Conservation (phyloP, 257 asterid species). For the Lavandula angustifolia region DNA sequence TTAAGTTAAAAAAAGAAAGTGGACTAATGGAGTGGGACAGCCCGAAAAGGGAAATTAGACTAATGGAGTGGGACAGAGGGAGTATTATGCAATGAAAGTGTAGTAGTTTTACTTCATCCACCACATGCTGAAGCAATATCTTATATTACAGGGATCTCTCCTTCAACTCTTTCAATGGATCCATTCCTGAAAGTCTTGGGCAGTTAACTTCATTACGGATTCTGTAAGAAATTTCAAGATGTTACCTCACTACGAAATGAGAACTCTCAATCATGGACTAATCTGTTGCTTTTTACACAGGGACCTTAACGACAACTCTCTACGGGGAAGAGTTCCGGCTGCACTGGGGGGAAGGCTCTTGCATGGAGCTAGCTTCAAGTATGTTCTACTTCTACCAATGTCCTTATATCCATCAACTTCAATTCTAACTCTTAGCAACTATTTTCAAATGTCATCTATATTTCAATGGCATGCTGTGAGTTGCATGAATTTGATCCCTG, state of each 20-base stretch:
- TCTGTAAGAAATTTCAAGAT: conserved; percentile 62
- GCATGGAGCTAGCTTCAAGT: conserved; percentile 83
- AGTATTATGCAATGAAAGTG: conserved; percentile 12
- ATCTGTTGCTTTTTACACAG: conserved; percentile 43
- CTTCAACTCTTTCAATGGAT: conserved; percentile 79
- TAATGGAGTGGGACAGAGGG: no score
- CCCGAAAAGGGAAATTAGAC: no score
- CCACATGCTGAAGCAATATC: conserved; percentile 34
- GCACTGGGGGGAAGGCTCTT: conserved; percentile 91
- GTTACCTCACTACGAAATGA: conserved; percentile 3
- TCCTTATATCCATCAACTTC: not conserved
- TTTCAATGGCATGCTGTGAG: no score
- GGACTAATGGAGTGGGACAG: no score
- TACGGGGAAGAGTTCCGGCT: conserved; percentile 84
- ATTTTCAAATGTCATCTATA: not conserved
- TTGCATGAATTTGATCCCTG: not conserved
- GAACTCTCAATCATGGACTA: not conserved
- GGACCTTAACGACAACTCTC: conserved; percentile 87
- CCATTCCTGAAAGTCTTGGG: conserved; percentile 91
- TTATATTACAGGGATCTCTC: conserved; percentile 82
- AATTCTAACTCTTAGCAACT: not conserved
- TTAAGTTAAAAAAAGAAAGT: no score
- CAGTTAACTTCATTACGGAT: conserved; percentile 62
- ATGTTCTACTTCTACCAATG: conserved; percentile 13
- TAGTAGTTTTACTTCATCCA: conserved; percentile 13